Evolutionary conservation across 805 yeast species (phyloP).

Genomic region (Torulaspora franciscae): DNA sequence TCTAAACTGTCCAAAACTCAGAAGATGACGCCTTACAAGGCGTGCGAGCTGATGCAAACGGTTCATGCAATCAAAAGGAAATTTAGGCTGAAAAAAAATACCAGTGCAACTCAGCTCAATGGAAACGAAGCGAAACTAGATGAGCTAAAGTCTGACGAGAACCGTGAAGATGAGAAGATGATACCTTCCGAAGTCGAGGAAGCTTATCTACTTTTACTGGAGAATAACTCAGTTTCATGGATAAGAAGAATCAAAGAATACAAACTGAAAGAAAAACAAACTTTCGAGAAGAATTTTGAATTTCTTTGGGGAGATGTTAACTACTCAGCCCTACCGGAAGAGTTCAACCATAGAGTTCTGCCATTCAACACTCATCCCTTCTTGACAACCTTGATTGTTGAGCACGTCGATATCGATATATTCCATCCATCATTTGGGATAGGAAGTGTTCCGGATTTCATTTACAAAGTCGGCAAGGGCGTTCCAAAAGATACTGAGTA

Average conservation of each 20-base stretch:
- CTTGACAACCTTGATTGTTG: slow-evolving; percentile 47
- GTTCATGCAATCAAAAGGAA: slow-evolving; percentile 8
- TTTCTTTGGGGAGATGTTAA: slow-evolving; percentile 42
- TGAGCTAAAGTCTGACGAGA: background rate
- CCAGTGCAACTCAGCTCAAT: background rate
- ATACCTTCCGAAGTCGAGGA: slow-evolving; percentile 14
- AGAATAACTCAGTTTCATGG: slow-evolving; percentile 64
- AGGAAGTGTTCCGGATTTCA: slow-evolving; percentile 52
- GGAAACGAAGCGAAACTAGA: background rate
- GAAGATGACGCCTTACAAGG: slow-evolving; percentile 2
- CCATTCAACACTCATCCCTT: slow-evolving; percentile 47
- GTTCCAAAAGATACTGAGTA: slow-evolving; percentile 66
- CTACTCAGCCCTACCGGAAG: slow-evolving; percentile 35
- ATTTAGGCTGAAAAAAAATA: slow-evolving; percentile 7
- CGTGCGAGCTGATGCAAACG: slow-evolving; percentile 8
- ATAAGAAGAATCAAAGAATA: slow-evolving; percentile 52
- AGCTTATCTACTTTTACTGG: slow-evolving; percentile 36
- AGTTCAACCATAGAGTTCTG: slow-evolving; percentile 44
- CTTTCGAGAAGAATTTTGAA: slow-evolving; percentile 38
- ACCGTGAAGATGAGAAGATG: slow-evolving; percentile 3
- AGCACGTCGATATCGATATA: slow-evolving; percentile 45
- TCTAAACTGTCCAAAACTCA: slow-evolving; percentile 2
- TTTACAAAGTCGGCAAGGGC: slow-evolving; percentile 75
- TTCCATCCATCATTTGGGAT: slow-evolving; percentile 49
- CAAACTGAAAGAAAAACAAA: slow-evolving; percentile 39